Evolutionary conservation across 1,284 basidiomycete species (phyloP).

Genomic region (Ustilago shanxiensis): DNA sequence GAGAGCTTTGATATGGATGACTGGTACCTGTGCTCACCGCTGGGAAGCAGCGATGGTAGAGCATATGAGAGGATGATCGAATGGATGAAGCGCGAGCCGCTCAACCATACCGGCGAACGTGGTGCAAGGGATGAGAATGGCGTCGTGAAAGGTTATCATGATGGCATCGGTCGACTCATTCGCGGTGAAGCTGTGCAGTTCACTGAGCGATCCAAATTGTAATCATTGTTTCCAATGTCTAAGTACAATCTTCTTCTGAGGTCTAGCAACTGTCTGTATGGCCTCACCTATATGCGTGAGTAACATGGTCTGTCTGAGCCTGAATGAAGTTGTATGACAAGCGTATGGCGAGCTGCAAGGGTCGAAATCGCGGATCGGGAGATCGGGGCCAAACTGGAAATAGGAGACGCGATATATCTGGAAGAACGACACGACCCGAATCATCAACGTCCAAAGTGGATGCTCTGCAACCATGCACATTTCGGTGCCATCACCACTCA

Average conservation of each 20-base stretch:
- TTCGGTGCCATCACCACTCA: not conserved
- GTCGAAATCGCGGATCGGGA: not conserved
- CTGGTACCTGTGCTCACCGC: constrained; percentile 60
- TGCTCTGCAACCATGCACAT: constrained; percentile 4
- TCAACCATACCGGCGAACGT: constrained; percentile 52
- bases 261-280: too few relatives aligned
- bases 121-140: constrained; percentile 57
- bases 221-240: too few relatives aligned
- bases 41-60: constrained; percentile 54
- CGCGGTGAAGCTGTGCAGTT: constrained; percentile 55
- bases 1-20: constrained; percentile 63
- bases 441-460: constrained; percentile 3
- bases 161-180: constrained; percentile 53
- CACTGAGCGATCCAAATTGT: constrained; percentile 36
- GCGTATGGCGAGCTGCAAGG: too few relatives aligned
- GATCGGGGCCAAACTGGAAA: constrained; percentile 5
- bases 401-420: constrained; percentile 5
- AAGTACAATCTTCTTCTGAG: too few relatives aligned
- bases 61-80: constrained; percentile 62
- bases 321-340: too few relatives aligned
- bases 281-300: too few relatives aligned
- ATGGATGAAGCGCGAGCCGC: constrained; percentile 61
- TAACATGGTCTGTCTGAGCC: too few relatives aligned
- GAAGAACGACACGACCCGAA: constrained; percentile 9
- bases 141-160: constrained; percentile 53